Base-by-base conservation (phyloP, 306 rosid genomes). In the Cucumis hystrix region DNA sequence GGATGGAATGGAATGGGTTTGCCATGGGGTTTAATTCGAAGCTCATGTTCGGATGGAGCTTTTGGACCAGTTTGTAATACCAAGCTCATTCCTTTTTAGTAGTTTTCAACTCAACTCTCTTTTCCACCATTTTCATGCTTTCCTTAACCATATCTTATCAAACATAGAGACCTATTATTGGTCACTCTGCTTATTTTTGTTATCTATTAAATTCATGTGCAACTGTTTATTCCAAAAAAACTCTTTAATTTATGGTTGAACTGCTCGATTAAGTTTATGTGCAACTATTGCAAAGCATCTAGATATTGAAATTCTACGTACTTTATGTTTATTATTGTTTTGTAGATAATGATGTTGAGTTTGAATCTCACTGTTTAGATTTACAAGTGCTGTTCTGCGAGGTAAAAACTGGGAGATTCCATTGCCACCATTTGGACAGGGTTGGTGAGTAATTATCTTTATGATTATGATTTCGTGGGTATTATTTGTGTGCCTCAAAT, bases 371-470 rank as follows among this genome's bases (percentile, higher is more conserved):
- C 39, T 83, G 78, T 73, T 81, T 79, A 94, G 98, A 82, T 94
- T 92, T 84, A 92, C 97, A 0, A 89, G 97, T 56, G 98, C 98
- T 64, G 91, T 94, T 68, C 81, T 94, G 83, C 86, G 98, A 21
- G 95, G 95, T 79, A 86, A 89, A 87, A 87, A 75, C 71, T 94
- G 97, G 98, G 96, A 89, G 87, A 57, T 94, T 79, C 97, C 98
- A 1, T 86, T 94, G 89, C 98, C 98, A 1, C 98, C 98, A 66
- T 92, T 92, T 79, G 98, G 98, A 69, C 89, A 89, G 89, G 98
- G 98, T 18, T 94, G 98, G 98, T 92, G 80, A 90, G 98, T 89
- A 43, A 78, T 83, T 33, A 4, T 55, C 18, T 52, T 77, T 74
- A 77, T 63, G 41, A 56, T 58, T 74, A 77, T 62, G 40, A 55